Evolutionary conservation across 176 grass and related monocot genomes (phyloP).

Genomic region (Triticum aestivum): IWGSC_CS_RefSeq_v2.1 NC_057801.1:562339224-562339723

Average conservation of each 20-base stretch:
- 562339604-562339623: background rate
- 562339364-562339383: background rate
- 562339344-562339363: background rate
- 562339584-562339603: background rate
- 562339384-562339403: background rate
- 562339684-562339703: too few relatives aligned
- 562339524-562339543: background rate
- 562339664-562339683: too few relatives aligned
- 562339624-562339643: background rate
- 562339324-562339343: background rate
- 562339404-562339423: too few relatives aligned
- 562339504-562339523: background rate
- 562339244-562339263: background rate
- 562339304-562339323: background rate
- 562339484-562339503: background rate
- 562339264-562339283: background rate
- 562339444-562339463: background rate
- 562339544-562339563: background rate
- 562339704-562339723: too few relatives aligned
- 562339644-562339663: too few relatives aligned
- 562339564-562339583: background rate
- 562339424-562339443: background rate
- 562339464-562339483: background rate
- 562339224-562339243: background rate
- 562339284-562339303: background rate